These are phyloP conservation scores for Iris pallida DNA, from an alignment of 116 monocot species.

Conservation along the genomic window DNA sequence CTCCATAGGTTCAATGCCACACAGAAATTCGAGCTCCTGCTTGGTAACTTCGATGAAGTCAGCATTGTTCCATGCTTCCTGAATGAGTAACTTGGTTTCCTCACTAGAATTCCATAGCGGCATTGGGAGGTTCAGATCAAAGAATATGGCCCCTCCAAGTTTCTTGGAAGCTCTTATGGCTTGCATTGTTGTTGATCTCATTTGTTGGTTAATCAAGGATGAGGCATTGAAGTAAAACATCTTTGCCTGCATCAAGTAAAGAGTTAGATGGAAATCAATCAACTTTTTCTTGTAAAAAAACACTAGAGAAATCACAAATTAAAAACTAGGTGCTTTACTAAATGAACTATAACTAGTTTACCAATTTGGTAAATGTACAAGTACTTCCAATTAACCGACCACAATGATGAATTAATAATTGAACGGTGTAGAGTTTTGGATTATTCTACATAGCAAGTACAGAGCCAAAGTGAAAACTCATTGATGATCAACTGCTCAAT, in stretches of 20 bases:
- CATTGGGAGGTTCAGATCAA: slow-evolving; percentile 72
- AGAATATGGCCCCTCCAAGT: slow-evolving; percentile 64
- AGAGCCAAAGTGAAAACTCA: too few relatives aligned
- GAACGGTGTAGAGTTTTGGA: too few relatives aligned
- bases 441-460: too few relatives aligned
- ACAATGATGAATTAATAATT: too few relatives aligned
- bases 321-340: too few relatives aligned
- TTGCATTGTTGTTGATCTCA: slow-evolving; percentile 48
- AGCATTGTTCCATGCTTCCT: slow-evolving; percentile 62
- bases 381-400: too few relatives aligned
- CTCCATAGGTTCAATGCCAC: slow-evolving; percentile 52
- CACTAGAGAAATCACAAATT: too few relatives aligned
- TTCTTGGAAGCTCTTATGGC: slow-evolving; percentile 57
- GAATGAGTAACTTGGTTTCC: slow-evolving; percentile 49
- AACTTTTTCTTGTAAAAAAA: not conserved
- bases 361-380: too few relatives aligned
- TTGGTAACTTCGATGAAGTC: slow-evolving; percentile 78
- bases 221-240: slow-evolving; percentile 92
- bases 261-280: not conserved
- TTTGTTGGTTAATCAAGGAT: slow-evolving; percentile 51
- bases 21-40: slow-evolving; percentile 80
- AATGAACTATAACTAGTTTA: too few relatives aligned
- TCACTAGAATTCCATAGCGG: slow-evolving; percentile 64
- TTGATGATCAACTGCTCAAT: too few relatives aligned
- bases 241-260: slow-evolving; percentile 55